phyloP scores from a whole-genome alignment of 164 flowering plant species.

The Macadamia integrifolia region DNA sequence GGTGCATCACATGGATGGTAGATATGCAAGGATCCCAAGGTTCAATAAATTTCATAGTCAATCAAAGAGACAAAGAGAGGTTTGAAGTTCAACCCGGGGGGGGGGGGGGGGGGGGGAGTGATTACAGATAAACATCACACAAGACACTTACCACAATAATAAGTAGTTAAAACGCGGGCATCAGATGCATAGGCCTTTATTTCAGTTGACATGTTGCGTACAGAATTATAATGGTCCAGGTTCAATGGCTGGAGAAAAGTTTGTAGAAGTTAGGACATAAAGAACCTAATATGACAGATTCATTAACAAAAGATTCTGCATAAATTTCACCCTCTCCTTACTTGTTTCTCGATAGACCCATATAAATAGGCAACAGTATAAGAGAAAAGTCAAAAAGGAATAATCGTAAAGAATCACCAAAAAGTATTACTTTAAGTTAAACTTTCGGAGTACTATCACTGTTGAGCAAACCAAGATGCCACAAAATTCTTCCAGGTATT shows the following conservation, averaged over 20 bases:
- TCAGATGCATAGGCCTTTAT: conserved; percentile 82
- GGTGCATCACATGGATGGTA: background rate
- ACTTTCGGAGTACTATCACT: background rate
- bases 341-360: no score
- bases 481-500: background rate
- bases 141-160: conserved; percentile 64
- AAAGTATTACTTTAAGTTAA: background rate
- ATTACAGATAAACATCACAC: background rate
- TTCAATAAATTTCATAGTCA: no score
- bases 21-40: background rate
- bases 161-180: conserved; percentile 95
- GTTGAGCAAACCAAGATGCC: conserved; percentile 2
- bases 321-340: no score
- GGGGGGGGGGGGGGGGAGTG: background rate
- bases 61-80: background rate
- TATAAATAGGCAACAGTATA: background rate
- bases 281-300: background rate
- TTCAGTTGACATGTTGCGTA: conserved; percentile 72
- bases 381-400: background rate
- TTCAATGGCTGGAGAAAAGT: conserved; percentile 72
- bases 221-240: conserved; percentile 63
- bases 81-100: background rate
- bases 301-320: no score
- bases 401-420: background rate
- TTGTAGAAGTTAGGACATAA: background rate